Evolutionary conservation across 257 asterid genomes (phyloP).

Genomic region (Salvia hispanica): DNA sequence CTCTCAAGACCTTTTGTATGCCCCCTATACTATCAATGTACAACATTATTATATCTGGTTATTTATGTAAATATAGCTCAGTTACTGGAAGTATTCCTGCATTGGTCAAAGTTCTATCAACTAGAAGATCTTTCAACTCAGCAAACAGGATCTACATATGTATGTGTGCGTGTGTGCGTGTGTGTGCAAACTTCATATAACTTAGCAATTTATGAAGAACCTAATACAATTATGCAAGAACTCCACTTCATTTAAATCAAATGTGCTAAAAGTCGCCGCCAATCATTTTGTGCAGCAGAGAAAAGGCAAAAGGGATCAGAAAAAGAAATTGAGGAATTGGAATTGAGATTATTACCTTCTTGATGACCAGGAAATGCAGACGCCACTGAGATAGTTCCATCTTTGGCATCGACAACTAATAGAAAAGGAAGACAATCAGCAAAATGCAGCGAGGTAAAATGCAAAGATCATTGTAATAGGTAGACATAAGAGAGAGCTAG

Average conservation of each 20-base stretch:
- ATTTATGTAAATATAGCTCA: slow-evolving; percentile 13
- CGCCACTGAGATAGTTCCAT: slow-evolving; percentile 78
- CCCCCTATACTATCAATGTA: not conserved
- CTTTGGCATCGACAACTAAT: slow-evolving; percentile 69
- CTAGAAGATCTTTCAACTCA: not conserved
- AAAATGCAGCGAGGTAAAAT: slow-evolving; percentile 13
- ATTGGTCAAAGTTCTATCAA: not conserved
- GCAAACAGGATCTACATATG: slow-evolving; percentile 1
- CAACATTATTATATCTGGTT: not conserved
- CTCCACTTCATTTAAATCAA: slow-evolving; percentile 11
- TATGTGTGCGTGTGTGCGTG: not conserved
- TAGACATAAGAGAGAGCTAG: slow-evolving; percentile 9
- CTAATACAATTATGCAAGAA: not conserved
- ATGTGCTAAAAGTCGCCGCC: slow-evolving; percentile 2
- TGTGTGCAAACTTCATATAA: slow-evolving; percentile 15
- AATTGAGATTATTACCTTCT: slow-evolving; percentile 52
- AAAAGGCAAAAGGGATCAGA: not conserved
- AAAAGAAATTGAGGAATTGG: not conserved
- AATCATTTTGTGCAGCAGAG: not conserved
- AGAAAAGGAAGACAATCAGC: slow-evolving; percentile 27
- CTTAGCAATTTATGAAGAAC: not conserved
- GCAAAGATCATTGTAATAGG: slow-evolving; percentile 16
- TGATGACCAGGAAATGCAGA: slow-evolving; percentile 81
- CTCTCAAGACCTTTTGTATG: slow-evolving; percentile 22
- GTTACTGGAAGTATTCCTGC: slow-evolving; percentile 2